A percentile compares a stretch with the other conserved stretches of the same genome.
Conservation (phyloP, 2,329 filamentous ascomycete species). For the Tolypocladium guangdongense region DNA sequence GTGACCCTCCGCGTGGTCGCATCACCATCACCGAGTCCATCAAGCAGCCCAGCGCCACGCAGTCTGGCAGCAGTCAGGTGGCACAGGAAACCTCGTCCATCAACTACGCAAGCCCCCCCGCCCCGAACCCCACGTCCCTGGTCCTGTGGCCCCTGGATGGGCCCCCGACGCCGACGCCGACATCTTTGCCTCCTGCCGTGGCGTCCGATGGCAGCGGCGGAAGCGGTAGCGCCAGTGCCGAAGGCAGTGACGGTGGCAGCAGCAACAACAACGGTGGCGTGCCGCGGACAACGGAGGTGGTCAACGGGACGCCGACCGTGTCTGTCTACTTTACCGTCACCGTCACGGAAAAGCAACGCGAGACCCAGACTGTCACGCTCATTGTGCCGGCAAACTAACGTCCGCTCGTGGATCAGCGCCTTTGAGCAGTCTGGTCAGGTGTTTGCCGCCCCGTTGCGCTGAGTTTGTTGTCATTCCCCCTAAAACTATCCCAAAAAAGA, state of each 20-base stretch:
- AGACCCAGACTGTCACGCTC: constrained; percentile 20
- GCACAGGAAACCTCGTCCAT: constrained; percentile 1
- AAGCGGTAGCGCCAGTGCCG: neutral
- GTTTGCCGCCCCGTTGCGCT: neutral
- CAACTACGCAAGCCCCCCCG: neutral
- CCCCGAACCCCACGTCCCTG: constrained; percentile 11
- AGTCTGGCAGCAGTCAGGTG: neutral
- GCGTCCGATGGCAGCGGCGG: constrained; percentile 1
- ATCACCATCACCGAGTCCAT: constrained; percentile 17
- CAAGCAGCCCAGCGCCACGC: constrained; percentile 10
- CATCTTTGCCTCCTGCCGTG: neutral
- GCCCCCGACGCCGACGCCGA: neutral
- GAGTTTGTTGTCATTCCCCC: too few relatives aligned
- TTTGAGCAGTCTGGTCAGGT: neutral
- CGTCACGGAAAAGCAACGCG: constrained; percentile 18
- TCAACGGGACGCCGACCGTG: constrained; percentile 22
- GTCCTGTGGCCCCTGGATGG: constrained; percentile 17
- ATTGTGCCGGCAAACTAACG: constrained; percentile 4
- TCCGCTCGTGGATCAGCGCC: neutral
- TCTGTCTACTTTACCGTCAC: constrained; percentile 26
- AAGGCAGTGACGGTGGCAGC: neutral
- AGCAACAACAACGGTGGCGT: constrained; percentile 1
- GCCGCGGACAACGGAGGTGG: constrained; percentile 12
- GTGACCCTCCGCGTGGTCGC: neutral
- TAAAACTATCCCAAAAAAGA: neutral